Base-by-base conservation (phyloP, 1,139 yeast species). In the Candida anutae region DNA sequence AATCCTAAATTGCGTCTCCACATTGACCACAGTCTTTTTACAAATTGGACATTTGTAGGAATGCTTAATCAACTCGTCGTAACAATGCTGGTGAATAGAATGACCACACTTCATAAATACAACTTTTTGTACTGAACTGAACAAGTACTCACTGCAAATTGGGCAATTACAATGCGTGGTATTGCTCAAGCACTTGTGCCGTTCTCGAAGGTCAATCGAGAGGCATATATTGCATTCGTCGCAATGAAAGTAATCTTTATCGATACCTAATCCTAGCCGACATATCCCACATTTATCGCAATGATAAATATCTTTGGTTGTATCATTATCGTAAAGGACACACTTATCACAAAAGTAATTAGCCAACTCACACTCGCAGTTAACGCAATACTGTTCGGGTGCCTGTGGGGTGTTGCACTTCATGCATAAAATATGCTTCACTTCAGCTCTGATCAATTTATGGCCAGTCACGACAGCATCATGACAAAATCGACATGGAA, bases 71-170 rank as follows among this genome's bases (percentile, higher is more conserved):
- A 82, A 76, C 40, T 83, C 90, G 34, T 77, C 77, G 48, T 77
- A 87, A 50, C 97, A 88, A 19, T 56, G 50, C 48, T 85, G 87
- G 55, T 88, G 97, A 36, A 88, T 87, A 27, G 94, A 84, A 55
- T 88, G 97, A 4, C 96, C 96, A 54, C 97, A 88, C 28, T 74
- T 71, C 95, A 88, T 85, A 51, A 87, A 85, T 12, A 85, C 94
- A 22, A 87, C 94, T 16, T 87, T 80, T 44, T 67, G 71, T 4
- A 82, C 76, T n/a, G 93, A 79, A 5, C 87, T 81, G 50, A 88
- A 88, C 71, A 88, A 73, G 50, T 79, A 87, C 43, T 87, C 96
- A 35, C 82, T 85, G 55, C 97, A 88, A 21, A 88, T 84, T 2
- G 95, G 94, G 51, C 97, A 88, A 50, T 87, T 78, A 35, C 94